These are phyloP conservation scores for Torulaspora gathmanii DNA, from an alignment of 805 yeast species.

Conservation along the genomic window DNA sequence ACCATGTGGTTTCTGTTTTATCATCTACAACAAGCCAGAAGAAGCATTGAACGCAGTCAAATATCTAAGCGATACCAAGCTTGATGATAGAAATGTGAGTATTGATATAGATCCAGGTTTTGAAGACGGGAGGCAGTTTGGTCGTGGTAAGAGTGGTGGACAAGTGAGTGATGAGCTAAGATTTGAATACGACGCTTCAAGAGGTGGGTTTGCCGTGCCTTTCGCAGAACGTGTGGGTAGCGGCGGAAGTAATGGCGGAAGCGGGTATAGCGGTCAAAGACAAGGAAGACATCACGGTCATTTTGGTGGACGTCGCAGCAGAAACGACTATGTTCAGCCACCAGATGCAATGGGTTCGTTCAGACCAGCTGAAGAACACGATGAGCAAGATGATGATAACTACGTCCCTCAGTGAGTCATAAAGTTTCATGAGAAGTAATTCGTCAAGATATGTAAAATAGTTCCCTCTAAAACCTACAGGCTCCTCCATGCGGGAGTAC, in stretches of 20 bases:
- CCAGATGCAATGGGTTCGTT: slow-evolving; percentile 19
- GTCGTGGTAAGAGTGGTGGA: slow-evolving; percentile 90
- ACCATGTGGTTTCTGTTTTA: slow-evolving; percentile 96
- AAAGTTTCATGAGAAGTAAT: background rate
- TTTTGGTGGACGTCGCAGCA: slow-evolving; percentile 9
- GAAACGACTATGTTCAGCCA: slow-evolving; percentile 13
- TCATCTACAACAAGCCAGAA: slow-evolving; percentile 61
- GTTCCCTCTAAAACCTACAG: background rate
- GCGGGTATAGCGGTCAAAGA: slow-evolving; percentile 7
- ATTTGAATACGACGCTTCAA: slow-evolving; percentile 46
- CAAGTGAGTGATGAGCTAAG: slow-evolving; percentile 72
- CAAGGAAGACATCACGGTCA: slow-evolving; percentile 10
- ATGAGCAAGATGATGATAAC: slow-evolving; percentile 26
- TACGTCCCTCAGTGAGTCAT: slow-evolving; percentile 22
- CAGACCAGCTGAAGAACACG: slow-evolving; percentile 9
- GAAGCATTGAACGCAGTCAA: slow-evolving; percentile 81
- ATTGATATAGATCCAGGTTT: slow-evolving; percentile 96
- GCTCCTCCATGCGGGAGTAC: background rate
- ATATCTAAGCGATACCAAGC: slow-evolving; percentile 71
- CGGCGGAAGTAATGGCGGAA: slow-evolving; percentile 3
- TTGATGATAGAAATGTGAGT: slow-evolving; percentile 76
- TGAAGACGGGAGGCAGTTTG: slow-evolving; percentile 91
- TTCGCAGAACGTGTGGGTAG: slow-evolving; percentile 31
- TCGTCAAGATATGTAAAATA: slow-evolving; percentile 7
- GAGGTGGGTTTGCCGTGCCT: slow-evolving; percentile 45